Conservation (phyloP, 768 basidiomycete species). For the Boletus bicolor region DNA sequence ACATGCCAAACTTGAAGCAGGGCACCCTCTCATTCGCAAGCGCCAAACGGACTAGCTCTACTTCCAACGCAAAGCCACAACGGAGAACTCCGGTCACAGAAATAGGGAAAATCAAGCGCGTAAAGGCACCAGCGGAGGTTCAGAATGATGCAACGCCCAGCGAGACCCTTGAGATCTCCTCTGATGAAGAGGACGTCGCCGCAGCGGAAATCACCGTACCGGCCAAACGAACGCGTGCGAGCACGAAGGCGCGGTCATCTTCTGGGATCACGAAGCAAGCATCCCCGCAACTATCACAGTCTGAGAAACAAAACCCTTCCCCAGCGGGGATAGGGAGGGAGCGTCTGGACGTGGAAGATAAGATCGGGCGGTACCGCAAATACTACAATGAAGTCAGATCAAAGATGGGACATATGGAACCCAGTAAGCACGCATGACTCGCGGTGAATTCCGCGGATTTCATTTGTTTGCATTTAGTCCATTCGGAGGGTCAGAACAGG, state of each 20-base stretch:
- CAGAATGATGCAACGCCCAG: not conserved
- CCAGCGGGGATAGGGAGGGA: conserved; percentile 16
- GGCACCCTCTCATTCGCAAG: conserved; percentile 43
- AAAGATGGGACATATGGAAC: conserved; percentile 54
- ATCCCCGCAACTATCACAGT: not conserved
- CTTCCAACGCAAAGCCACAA: conserved; percentile 17
- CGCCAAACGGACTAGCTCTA: conserved; percentile 42
- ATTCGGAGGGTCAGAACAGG: conserved; percentile 55
- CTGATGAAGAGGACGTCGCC: conserved; percentile 17
- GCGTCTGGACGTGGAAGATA: conserved; percentile 43
- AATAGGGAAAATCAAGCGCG: conserved; percentile 7
- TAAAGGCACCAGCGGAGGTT: not conserved
- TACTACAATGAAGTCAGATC: conserved; percentile 43
- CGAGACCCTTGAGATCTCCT: conserved; percentile 16
- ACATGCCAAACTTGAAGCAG: conserved; percentile 38
- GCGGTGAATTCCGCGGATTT: not conserved
- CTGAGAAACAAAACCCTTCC: conserved; percentile 3
- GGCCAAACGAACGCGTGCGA: conserved; percentile 26
- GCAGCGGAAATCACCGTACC: conserved; percentile 11
- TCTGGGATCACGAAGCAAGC: conserved; percentile 2
- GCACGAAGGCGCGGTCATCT: conserved; percentile 14
- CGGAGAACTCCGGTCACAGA: conserved; percentile 2
- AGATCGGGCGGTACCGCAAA: conserved; percentile 50
- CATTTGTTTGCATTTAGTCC: conserved; percentile 46
- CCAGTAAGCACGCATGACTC: conserved; percentile 49